A percentile compares a stretch with the other conserved stretches of the same genome.
These are phyloP conservation scores for Vitis hybrid DNA, from an alignment of 177 flowering plant genomes.

Conservation along the genomic window DNA sequence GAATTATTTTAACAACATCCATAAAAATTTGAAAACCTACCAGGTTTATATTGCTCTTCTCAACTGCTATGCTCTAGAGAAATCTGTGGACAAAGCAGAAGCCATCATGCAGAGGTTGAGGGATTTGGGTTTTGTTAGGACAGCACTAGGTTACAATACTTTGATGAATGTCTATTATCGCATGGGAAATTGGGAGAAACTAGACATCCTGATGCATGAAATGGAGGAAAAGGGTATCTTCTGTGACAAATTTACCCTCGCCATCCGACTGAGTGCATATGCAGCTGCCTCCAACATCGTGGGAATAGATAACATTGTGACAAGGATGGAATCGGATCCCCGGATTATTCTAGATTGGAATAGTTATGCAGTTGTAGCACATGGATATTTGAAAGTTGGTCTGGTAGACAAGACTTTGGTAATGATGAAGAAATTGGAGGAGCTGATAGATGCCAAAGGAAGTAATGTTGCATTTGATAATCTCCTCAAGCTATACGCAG, in stretches of 20 bases:
- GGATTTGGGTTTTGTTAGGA: slow-evolving; percentile 23
- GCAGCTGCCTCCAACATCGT: slow-evolving; percentile 26
- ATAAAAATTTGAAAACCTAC: slow-evolving; percentile 18
- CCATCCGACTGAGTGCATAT: slow-evolving; percentile 31
- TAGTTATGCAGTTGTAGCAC: slow-evolving; percentile 33
- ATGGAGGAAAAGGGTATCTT: slow-evolving; percentile 40
- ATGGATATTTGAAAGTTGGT: slow-evolving; percentile 41
- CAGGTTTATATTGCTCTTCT: slow-evolving; percentile 41
- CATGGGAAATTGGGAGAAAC: slow-evolving; percentile 32
- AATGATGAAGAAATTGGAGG: slow-evolving; percentile 41
- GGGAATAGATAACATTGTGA: slow-evolving; percentile 36
- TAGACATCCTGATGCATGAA: slow-evolving; percentile 35
- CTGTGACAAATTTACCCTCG: slow-evolving; percentile 23
- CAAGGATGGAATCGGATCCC: slow-evolving; percentile 37
- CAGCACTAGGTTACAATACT: slow-evolving; percentile 29
- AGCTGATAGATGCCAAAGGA: slow-evolving; percentile 4
- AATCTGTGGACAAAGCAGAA: slow-evolving; percentile 52
- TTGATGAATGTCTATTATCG: slow-evolving; percentile 37
- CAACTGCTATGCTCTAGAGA: slow-evolving; percentile 36
- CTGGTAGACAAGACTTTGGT: slow-evolving; percentile 32
- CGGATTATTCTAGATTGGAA: slow-evolving; percentile 21
- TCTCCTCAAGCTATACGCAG: slow-evolving; percentile 36
- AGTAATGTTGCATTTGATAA: slow-evolving; percentile 21
- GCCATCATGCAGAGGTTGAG: slow-evolving; percentile 41
- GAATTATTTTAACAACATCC: slow-evolving; percentile 36